Conservation (phyloP, 1,284 basidiomycete genomes). For the Peniophora sp. region DNA sequence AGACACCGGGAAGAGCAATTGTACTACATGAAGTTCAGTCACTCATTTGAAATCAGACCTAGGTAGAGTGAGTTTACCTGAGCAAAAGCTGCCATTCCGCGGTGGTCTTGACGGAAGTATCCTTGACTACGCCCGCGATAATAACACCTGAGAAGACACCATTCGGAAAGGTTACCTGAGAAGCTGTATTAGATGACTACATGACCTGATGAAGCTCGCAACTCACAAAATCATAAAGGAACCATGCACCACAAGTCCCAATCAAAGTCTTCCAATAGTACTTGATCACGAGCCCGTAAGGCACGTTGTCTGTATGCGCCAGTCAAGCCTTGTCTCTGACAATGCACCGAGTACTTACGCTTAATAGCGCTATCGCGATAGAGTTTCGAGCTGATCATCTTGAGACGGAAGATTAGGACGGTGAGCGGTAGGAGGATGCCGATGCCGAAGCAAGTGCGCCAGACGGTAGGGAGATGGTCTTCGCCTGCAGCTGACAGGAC, state of each 20-base stretch:
- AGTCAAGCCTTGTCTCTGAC: conserved; percentile 3
- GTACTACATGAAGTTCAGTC: conserved; percentile 22
- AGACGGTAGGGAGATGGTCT: conserved; percentile 60
- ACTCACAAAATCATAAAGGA: conserved; percentile 52
- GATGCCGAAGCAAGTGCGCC: conserved; percentile 72
- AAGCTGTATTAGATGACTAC: conserved; percentile 1
- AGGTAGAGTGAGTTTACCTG: conserved; percentile 16
- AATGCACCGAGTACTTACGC: conserved; percentile 25
- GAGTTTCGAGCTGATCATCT: conserved; percentile 63
- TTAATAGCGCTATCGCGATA: conserved; percentile 64
- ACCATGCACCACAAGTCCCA: conserved; percentile 70
- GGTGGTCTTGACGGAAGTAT: conserved; percentile 45
- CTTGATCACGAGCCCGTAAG: conserved; percentile 54
- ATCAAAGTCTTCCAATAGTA: conserved; percentile 65
- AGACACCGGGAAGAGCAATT: conserved; percentile 58
- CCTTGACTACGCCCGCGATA: conserved; percentile 50
- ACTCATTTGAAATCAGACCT: too few species aligned
- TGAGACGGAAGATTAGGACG: conserved; percentile 67
- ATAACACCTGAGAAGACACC: conserved; percentile 58
- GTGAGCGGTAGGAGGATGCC: conserved; percentile 61
- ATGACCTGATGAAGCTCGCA: not conserved
- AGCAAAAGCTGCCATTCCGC: conserved; percentile 72
- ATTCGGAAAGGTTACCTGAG: conserved; percentile 63
- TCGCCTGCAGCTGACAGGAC: conserved; percentile 62
- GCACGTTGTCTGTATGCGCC: conserved; percentile 38